Conservation (phyloP, 805 yeast species). For the Starmerella gropengiesseri region DNA sequence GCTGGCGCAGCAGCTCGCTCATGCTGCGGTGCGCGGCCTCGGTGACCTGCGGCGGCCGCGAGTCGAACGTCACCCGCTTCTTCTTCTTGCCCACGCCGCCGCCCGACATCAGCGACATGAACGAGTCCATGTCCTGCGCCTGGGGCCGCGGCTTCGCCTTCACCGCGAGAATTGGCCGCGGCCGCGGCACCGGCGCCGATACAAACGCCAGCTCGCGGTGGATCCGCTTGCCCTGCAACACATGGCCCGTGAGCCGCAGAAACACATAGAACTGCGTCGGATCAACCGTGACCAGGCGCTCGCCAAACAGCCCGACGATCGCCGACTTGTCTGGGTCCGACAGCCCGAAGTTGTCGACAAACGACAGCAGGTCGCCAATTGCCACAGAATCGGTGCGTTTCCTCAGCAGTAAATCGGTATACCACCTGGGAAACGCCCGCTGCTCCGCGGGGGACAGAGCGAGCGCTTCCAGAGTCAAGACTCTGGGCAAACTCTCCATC, state of each 20-base stretch:
- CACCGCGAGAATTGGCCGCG: constrained; percentile 58
- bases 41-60: constrained; percentile 32
- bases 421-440: constrained; percentile 86
- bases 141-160: constrained; percentile 28
- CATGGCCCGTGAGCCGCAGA: constrained; percentile 66
- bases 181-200: constrained; percentile 63
- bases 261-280: constrained; percentile 88
- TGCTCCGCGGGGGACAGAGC: constrained; percentile 70
- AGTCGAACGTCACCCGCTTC: constrained; percentile 31
- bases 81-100: constrained; percentile 20
- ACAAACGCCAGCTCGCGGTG: constrained; percentile 30
- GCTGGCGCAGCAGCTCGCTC: constrained; percentile 31
- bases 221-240: constrained; percentile 42
- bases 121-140: constrained; percentile 61
- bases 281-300: constrained; percentile 45
- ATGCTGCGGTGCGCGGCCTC: constrained; percentile 33
- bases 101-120: constrained; percentile 79
- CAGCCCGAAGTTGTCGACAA: constrained; percentile 67
- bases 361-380: constrained; percentile 65
- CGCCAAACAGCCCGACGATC: constrained; percentile 28
- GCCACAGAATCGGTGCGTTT: constrained; percentile 53
- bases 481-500: constrained; percentile 19
- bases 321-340: constrained; percentile 38
- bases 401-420: constrained; percentile 67
- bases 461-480: constrained; percentile 26